Evolutionary conservation across 306 rosid genomes (phyloP).

Genomic region (Castanea sativa): DNA sequence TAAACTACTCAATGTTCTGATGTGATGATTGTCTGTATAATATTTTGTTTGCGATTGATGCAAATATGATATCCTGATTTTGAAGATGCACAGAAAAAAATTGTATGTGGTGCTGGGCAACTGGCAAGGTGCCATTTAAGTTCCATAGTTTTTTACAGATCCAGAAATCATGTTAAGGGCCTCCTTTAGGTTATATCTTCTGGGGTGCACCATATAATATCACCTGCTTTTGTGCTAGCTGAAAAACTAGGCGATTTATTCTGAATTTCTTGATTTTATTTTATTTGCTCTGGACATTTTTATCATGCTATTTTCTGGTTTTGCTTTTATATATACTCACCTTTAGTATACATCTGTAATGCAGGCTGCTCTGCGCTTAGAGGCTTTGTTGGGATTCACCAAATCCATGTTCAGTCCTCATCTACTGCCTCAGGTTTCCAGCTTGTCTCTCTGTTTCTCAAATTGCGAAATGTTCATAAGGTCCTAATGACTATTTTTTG

Average conservation of each 20-base stretch:
- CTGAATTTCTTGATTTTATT: not conserved
- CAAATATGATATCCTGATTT: not conserved
- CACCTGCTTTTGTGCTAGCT: not conserved
- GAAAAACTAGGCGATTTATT: not conserved
- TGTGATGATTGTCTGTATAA: not conserved
- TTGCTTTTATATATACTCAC: not conserved
- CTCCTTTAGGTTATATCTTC: not conserved
- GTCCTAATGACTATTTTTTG: not conserved
- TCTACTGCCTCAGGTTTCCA: slow-evolving; percentile 68
- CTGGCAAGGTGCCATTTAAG: not conserved
- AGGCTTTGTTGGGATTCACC: slow-evolving; percentile 64
- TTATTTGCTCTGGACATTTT: not conserved
- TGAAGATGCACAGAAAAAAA: not conserved
- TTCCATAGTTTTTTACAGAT: not conserved
- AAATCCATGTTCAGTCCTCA: slow-evolving; percentile 62
- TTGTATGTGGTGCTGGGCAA: not conserved
- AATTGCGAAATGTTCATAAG: not conserved
- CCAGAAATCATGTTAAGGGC: not conserved
- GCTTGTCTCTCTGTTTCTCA: slow-evolving; percentile 10
- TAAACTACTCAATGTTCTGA: not conserved
- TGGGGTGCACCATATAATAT: not conserved
- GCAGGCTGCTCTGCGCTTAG: slow-evolving; percentile 67
- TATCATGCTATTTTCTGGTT: not conserved
- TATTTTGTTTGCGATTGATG: not conserved
- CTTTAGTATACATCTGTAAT: slow-evolving; percentile 4